Base-by-base conservation (phyloP, 2,329 filamentous ascomycete genomes). In the Diaporthe nobilis region DNA sequence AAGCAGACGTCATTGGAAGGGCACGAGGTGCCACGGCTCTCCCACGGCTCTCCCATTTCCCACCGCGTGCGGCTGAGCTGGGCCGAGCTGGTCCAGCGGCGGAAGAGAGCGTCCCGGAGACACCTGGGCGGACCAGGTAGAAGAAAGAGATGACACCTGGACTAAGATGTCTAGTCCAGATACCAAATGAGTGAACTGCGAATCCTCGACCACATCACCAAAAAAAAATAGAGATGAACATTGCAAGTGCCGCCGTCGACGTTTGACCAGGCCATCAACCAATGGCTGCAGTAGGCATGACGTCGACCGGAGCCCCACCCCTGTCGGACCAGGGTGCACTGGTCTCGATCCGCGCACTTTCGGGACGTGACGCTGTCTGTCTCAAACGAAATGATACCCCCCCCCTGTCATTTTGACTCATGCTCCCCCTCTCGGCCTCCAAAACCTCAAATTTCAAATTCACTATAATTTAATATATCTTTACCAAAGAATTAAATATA, bases 61-160 rank as follows among this genome's bases (percentile, higher is more conserved):
- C 4, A 3, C n/a, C n/a, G 22, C 47, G 31, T 31, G 34, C 65
- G 65, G 47, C 49, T 55, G 22, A 37, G 65, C 17, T 31, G 60
- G 15, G 25, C 22, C 13, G 60, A 17, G n/a, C n/a, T 44, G n/a
- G 22, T 15, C 42, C 20, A 5, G 20, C 28, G 42, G 61, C 63
- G 63, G 63, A n/a, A 17, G 44, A 67, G 44, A 20, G 44, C 44
- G 10, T 63, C 60, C 25, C 17, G 61, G 28, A 49, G 5, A 55
- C 51, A n/a, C 6, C 25, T 31, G 34, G 31, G 37, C 28, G 7
- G 22, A 42, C 61, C 61, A 67, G 42, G 28, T 37, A 13, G 28
- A 37, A 49, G 44, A 67, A 7, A 67, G n/a, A 63, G n/a, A 63
- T 63, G 60, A 63, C 60, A 63, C 60, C n/a, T 15, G 22, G 60